Percentiles rank a stretch among this genome's conserved stretches.
These are phyloP conservation scores for Ascochyta pisi DNA, from an alignment of 2,329 filamentous ascomycete genomes.

Conservation along the genomic window DNA sequence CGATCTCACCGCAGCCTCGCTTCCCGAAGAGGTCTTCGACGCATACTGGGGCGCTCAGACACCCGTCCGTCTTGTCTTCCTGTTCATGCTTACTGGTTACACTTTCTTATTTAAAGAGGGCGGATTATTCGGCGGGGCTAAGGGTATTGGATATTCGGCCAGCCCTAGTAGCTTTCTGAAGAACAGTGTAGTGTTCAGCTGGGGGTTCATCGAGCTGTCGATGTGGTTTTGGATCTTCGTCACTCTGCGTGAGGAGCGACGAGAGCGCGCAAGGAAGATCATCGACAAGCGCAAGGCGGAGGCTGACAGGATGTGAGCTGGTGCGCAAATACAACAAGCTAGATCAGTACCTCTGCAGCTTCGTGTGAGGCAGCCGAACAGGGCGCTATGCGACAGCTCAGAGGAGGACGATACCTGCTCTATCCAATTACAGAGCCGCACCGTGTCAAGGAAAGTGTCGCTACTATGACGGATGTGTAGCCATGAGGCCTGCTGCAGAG, in stretches of 20 bases:
- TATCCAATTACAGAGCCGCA: not conserved
- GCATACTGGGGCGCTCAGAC: slow-evolving; percentile 60
- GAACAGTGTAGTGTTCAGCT: slow-evolving; percentile 85
- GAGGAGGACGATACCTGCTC: not conserved
- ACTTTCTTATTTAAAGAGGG: slow-evolving; percentile 67
- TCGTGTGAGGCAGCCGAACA: not conserved
- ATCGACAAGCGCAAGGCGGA: slow-evolving; percentile 45
- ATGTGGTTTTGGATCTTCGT: slow-evolving; percentile 80
- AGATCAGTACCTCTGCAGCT: not conserved
- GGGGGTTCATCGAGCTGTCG: slow-evolving; percentile 82
- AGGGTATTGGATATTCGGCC: slow-evolving; percentile 31
- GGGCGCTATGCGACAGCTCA: not conserved
- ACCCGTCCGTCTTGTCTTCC: slow-evolving; percentile 69
- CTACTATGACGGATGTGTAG: not conserved
- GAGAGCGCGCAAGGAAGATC: slow-evolving; percentile 37
- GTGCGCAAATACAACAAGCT: not conserved
- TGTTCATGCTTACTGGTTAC: slow-evolving; percentile 68
- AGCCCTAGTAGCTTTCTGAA: slow-evolving; percentile 69
- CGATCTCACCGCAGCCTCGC: slow-evolving; percentile 56
- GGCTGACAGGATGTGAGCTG: slow-evolving; percentile 27
- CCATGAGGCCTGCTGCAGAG: not conserved
- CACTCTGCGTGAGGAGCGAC: slow-evolving; percentile 46
- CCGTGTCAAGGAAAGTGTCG: not conserved
- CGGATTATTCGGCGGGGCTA: slow-evolving; percentile 52
- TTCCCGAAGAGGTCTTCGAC: slow-evolving; percentile 52